These are phyloP conservation scores for Podaxis rugospora DNA, from an alignment of 768 basidiomycete species.

Conservation along the genomic window DNA sequence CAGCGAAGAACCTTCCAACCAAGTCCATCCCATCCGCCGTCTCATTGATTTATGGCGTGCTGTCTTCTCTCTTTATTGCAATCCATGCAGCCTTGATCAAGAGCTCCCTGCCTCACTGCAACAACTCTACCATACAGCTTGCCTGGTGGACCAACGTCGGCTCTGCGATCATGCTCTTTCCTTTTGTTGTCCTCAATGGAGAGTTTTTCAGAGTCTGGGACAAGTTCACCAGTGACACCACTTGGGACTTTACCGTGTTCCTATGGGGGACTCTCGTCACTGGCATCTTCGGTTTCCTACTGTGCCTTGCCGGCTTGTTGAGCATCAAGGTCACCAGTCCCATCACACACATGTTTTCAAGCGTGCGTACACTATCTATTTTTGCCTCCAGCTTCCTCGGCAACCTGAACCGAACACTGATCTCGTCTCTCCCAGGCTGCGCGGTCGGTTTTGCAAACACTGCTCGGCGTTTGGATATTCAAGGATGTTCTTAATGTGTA, in stretches of 20 bases:
- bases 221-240: constrained; percentile 29
- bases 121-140: constrained; percentile 68
- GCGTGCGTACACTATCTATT: constrained; percentile 38
- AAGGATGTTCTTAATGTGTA: constrained; percentile 70
- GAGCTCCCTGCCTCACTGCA: constrained; percentile 58
- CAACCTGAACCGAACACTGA: constrained; percentile 1
- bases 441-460: constrained; percentile 78
- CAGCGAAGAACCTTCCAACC: constrained; percentile 40
- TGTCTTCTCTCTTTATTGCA: constrained; percentile 73
- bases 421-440: constrained; percentile 50
- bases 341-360: constrained; percentile 83
- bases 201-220: constrained; percentile 41
- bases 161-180: constrained; percentile 59
- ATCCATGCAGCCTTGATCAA: constrained; percentile 76
- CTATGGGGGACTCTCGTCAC: constrained; percentile 64
- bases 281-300: constrained; percentile 76
- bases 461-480: constrained; percentile 76
- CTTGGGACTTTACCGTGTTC: constrained; percentile 52
- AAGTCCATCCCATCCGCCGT: constrained; percentile 44
- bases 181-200: constrained; percentile 54
- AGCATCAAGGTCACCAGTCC: constrained; percentile 83
- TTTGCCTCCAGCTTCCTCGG: neutral
- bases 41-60: constrained; percentile 63
- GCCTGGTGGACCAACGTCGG: constrained; percentile 79
- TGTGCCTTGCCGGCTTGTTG: constrained; percentile 73